Conservation (phyloP, 495 filamentous ascomycete genomes). For the Penicillium cataractarum region DNA sequence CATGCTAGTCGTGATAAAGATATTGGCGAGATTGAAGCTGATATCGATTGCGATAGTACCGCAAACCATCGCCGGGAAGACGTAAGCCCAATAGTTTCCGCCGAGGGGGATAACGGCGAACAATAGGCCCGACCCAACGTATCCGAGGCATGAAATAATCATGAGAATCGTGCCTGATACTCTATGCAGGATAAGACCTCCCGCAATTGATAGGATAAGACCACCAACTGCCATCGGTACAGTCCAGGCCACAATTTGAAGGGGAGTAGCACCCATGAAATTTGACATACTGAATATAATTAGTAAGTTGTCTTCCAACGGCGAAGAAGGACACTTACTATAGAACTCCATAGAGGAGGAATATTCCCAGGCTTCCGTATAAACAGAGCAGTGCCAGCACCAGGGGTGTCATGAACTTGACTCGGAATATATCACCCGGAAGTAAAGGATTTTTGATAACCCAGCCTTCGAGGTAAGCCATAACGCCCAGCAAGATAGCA, state of each 20-base stretch:
- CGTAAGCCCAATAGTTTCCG: slow-evolving; percentile 68
- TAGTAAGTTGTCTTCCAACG: slow-evolving; percentile 9
- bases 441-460: slow-evolving; percentile 72
- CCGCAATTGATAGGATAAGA: slow-evolving; percentile 67
- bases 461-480: slow-evolving; percentile 78
- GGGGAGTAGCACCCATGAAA: slow-evolving; percentile 65
- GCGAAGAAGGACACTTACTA: slow-evolving; percentile 59
- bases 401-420: slow-evolving; percentile 73
- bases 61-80: slow-evolving; percentile 83
- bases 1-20: slow-evolving; percentile 80
- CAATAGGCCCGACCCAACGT: slow-evolving; percentile 65
- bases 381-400: slow-evolving; percentile 69
- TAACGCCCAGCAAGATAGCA: slow-evolving; percentile 53
- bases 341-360: slow-evolving; percentile 74
- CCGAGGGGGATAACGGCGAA: slow-evolving; percentile 71
- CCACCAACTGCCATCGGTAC: slow-evolving; percentile 77
- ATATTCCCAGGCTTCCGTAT: slow-evolving; percentile 78
- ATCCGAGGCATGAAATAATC: slow-evolving; percentile 66
- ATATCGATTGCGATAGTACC: slow-evolving; percentile 83
- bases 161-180: slow-evolving; percentile 73
- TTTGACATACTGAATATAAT: slow-evolving; percentile 56
- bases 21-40: slow-evolving; percentile 79
- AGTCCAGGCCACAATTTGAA: slow-evolving; percentile 80
- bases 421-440: slow-evolving; percentile 72
- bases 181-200: slow-evolving; percentile 77